These are phyloP conservation scores for Kwoniella sp. DNA, from an alignment of 768 basidiomycete genomes.

Conservation along the genomic window DNA sequence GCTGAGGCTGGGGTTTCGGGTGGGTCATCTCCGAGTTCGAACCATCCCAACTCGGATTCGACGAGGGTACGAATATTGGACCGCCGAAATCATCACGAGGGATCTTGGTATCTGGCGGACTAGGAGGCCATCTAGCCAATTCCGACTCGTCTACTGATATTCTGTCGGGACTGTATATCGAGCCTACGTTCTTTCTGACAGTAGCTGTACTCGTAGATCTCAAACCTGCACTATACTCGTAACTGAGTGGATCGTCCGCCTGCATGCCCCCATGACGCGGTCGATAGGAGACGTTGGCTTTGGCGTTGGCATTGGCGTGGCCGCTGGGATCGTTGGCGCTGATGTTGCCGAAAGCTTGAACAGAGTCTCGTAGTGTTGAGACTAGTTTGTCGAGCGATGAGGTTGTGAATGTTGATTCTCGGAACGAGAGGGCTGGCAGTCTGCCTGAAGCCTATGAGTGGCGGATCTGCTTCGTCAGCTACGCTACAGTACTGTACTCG, in stretches of 20 bases:
- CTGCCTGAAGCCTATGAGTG: slow-evolving; percentile 12
- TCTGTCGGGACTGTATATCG: slow-evolving; percentile 22
- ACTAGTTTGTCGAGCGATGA: slow-evolving; percentile 8
- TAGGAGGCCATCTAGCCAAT: slow-evolving; percentile 24
- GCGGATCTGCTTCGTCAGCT: too few species aligned
- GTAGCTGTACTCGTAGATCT: background rate
- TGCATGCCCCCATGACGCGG: too few species aligned
- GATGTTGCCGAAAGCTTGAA: background rate
- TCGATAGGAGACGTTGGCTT: too few species aligned
- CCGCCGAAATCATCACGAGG: background rate
- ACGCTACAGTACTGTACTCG: too few species aligned
- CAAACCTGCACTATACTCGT: background rate
- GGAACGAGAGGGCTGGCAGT: slow-evolving; percentile 28
- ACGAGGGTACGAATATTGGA: too few species aligned
- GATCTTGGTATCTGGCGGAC: background rate
- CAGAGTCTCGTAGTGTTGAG: slow-evolving; percentile 1
- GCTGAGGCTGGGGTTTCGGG: too few species aligned
- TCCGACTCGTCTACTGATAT: slow-evolving; percentile 19
- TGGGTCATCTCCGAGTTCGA: too few species aligned
- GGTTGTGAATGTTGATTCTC: slow-evolving; percentile 23
- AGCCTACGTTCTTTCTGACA: slow-evolving; percentile 28
- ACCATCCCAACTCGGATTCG: too few species aligned
- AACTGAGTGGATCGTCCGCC: background rate
- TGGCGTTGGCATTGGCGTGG: background rate
- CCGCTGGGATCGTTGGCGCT: background rate